A percentile compares a stretch with the other conserved stretches of the same genome.
phyloP scores from a whole-genome alignment of 2,329 filamentous ascomycete species.

The Boeremia exigua region DNA sequence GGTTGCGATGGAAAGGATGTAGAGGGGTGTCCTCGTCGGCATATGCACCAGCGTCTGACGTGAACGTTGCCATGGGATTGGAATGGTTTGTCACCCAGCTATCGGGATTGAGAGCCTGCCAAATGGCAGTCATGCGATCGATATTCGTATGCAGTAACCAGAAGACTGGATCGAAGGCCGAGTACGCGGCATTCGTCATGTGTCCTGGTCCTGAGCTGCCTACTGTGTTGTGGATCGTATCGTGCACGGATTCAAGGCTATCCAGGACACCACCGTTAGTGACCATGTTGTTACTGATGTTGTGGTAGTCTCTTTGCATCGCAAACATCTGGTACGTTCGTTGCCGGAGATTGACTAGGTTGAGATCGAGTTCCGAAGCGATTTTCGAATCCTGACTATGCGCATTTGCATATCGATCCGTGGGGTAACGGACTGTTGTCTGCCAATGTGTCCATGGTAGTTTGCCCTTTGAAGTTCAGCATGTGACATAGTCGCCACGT shows the following conservation, averaged over 20 bases:
- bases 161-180: slow-evolving; percentile 81
- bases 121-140: slow-evolving; percentile 77
- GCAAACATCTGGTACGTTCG: slow-evolving; percentile 69
- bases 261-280: slow-evolving; percentile 13
- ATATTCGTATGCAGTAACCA: slow-evolving; percentile 78
- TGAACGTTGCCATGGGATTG: slow-evolving; percentile 65
- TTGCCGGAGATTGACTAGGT: slow-evolving; percentile 61
- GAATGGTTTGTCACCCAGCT: slow-evolving; percentile 67
- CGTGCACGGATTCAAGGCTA: slow-evolving; percentile 38
- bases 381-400: slow-evolving; percentile 32
- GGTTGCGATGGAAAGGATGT: slow-evolving; percentile 69
- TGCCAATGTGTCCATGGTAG: slow-evolving; percentile 26
- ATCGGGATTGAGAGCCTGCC: slow-evolving; percentile 75
- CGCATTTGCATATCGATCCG: slow-evolving; percentile 20
- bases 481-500: neutral
- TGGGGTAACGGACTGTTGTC: slow-evolving; percentile 53
- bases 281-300: slow-evolving; percentile 69
- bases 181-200: slow-evolving; percentile 70
- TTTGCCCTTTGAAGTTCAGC: slow-evolving; percentile 12
- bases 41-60: slow-evolving; percentile 60
- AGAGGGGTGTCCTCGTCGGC: slow-evolving; percentile 65
- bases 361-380: slow-evolving; percentile 62
- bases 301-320: slow-evolving; percentile 42
- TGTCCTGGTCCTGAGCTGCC: slow-evolving; percentile 38
- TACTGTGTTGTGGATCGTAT: slow-evolving; percentile 36